phyloP scores from a whole-genome alignment of 768 basidiomycete species.

The Candolleomyces efflorescens region DNA sequence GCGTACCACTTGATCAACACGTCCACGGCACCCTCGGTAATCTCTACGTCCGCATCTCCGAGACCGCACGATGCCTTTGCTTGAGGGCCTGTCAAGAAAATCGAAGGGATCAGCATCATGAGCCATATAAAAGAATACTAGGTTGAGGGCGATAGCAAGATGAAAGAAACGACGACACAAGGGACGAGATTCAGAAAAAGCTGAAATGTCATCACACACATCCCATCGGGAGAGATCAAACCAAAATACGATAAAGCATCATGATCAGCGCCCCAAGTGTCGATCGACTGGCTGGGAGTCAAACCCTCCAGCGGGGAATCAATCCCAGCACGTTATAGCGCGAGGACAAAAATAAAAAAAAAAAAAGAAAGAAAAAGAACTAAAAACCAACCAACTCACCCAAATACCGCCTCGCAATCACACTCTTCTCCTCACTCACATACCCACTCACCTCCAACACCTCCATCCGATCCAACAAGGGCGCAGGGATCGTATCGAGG shows the following conservation, averaged over 20 bases:
- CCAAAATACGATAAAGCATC: too few species aligned
- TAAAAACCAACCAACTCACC: conserved; percentile 46
- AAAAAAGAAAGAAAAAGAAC: neutral
- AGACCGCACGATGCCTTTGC: conserved; percentile 90
- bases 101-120: too few species aligned
- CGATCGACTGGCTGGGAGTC: too few species aligned
- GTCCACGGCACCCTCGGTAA: conserved; percentile 78
- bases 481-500: conserved; percentile 91
- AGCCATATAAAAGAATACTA: too few species aligned
- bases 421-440: conserved; percentile 88
- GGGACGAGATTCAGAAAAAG: too few species aligned
- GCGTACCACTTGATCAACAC: conserved; percentile 95
- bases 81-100: conserved; percentile 77
- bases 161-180: too few species aligned
- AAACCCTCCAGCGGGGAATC: too few species aligned
- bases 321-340: neutral
- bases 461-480: conserved; percentile 94
- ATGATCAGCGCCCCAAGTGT: too few species aligned
- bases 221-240: too few species aligned
- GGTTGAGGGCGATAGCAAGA: too few species aligned
- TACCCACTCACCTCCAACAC: conserved; percentile 94
- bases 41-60: conserved; percentile 74
- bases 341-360: neutral
- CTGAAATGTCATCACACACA: neutral
- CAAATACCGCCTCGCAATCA: conserved; percentile 84